Evolutionary conservation across 768 basidiomycete species (phyloP).

Genomic region (Suillus cothurnatus): DNA sequence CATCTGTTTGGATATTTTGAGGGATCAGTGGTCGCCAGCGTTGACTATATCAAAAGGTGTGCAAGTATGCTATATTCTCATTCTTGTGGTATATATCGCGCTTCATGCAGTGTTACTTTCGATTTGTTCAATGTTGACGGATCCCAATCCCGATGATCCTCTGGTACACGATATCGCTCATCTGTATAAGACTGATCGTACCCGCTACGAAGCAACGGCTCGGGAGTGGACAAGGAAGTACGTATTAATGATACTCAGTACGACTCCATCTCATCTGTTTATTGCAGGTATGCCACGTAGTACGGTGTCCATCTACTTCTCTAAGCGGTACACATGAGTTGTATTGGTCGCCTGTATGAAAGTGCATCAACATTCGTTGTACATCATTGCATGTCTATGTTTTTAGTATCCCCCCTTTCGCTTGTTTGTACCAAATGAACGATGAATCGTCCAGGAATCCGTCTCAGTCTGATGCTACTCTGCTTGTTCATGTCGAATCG

Average conservation of each 20-base stretch:
- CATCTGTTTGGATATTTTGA: slow-evolving; percentile 96
- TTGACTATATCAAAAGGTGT: slow-evolving; percentile 98
- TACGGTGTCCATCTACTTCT: slow-evolving; percentile 27
- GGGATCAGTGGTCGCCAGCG: slow-evolving; percentile 99
- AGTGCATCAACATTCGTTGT: slow-evolving; percentile 35
- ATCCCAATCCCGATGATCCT: slow-evolving; percentile 99
- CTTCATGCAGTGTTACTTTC: slow-evolving; percentile 77
- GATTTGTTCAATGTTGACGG: slow-evolving; percentile 99
- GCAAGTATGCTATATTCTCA: slow-evolving; percentile 19
- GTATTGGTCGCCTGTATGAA: slow-evolving; percentile 31
- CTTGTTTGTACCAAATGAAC: slow-evolving; percentile 8
- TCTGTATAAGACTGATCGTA: slow-evolving; percentile 98
- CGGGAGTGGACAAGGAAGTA: slow-evolving; percentile 99
- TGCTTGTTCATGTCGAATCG: not conserved
- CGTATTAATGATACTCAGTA: slow-evolving; percentile 29
- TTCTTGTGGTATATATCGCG: slow-evolving; percentile 8
- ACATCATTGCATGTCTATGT: slow-evolving; percentile 34
- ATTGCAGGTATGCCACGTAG: slow-evolving; percentile 56
- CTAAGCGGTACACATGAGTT: slow-evolving; percentile 27
- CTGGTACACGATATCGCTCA: slow-evolving; percentile 98
- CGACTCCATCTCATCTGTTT: slow-evolving; percentile 8
- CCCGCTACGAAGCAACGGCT: slow-evolving; percentile 96
- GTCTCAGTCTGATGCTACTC: not conserved
- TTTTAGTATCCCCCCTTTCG: slow-evolving; percentile 33
- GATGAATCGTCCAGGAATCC: not conserved